Evolutionary conservation across 495 filamentous ascomycete species (phyloP).

Genomic region (Clavariopsis aquatica): DNA sequence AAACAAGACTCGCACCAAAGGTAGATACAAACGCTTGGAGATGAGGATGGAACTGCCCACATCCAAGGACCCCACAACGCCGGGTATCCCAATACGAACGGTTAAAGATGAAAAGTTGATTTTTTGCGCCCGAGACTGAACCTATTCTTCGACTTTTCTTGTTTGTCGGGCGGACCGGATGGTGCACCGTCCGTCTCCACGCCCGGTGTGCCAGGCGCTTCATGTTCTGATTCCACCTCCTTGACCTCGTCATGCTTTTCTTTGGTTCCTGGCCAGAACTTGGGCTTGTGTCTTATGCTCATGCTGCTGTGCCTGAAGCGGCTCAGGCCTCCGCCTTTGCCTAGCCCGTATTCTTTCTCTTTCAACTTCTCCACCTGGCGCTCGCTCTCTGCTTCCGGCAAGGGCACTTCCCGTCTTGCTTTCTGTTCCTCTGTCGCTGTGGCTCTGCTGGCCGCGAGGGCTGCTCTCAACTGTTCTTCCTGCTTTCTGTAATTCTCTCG

Average conservation of each 20-base stretch:
- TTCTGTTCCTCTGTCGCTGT: constrained; percentile 55
- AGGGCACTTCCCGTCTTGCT: constrained; percentile 26
- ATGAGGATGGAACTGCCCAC: neutral
- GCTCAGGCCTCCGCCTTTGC: constrained; percentile 49
- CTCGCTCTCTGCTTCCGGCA: neutral
- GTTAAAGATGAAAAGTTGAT: constrained; percentile 34
- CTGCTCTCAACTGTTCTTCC: constrained; percentile 60
- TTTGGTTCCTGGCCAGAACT: constrained; percentile 44
- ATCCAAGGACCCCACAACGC: neutral
- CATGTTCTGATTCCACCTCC: constrained; percentile 2
- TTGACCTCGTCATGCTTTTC: constrained; percentile 14
- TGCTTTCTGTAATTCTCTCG: constrained; percentile 56
- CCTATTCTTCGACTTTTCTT: constrained; percentile 45
- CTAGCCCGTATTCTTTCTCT: constrained; percentile 41
- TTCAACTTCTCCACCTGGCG: constrained; percentile 8
- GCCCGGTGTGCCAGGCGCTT: constrained; percentile 9
- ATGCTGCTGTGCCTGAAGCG: constrained; percentile 60
- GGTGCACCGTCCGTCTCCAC: constrained; percentile 13
- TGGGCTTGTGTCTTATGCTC: constrained; percentile 55
- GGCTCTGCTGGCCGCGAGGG: constrained; percentile 58
- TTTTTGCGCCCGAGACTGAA: constrained; percentile 65
- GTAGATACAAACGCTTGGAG: constrained; percentile 4
- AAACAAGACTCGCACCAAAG: neutral
- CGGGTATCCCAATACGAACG: neutral
- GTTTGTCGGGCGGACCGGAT: constrained; percentile 10